phyloP scores from a whole-genome alignment of 306 rosid genomes.

The Purshia tridentata region DNA sequence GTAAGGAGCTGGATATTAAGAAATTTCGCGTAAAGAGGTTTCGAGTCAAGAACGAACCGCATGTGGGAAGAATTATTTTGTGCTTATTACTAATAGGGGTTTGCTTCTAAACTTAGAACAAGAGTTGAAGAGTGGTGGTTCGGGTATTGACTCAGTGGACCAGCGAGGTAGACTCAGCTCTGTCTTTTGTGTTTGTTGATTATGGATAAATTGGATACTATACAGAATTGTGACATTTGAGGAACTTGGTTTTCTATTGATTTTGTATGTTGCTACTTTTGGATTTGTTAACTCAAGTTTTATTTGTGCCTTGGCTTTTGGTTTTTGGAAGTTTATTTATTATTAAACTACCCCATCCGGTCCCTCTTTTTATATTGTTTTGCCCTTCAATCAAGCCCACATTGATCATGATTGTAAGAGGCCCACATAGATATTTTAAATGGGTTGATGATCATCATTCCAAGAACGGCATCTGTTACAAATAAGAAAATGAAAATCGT shows the following conservation, averaged over 20 bases:
- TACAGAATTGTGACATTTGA: background rate
- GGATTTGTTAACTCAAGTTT: background rate
- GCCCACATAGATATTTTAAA: too few species aligned
- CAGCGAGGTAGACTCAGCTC: conserved; percentile 27
- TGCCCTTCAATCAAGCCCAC: too few species aligned
- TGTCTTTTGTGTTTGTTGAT: conserved; percentile 15
- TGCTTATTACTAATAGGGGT: background rate
- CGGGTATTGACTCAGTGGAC: conserved; percentile 85
- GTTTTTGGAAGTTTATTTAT: too few species aligned
- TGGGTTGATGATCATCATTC: too few species aligned
- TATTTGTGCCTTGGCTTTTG: too few species aligned
- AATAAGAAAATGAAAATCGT: too few species aligned
- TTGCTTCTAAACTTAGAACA: background rate
- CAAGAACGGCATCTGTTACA: too few species aligned
- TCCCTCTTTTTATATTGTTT: too few species aligned
- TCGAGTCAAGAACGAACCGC: conserved; percentile 97
- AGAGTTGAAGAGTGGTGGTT: conserved; percentile 46
- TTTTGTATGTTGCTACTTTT: background rate
- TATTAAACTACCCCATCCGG: too few species aligned
- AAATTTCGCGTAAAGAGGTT: conserved; percentile 43
- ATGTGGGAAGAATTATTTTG: conserved; percentile 6
- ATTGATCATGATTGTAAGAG: too few species aligned
- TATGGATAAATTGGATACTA: too few species aligned
- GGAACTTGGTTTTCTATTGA: background rate
- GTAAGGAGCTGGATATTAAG: conserved; percentile 24